Evolutionary conservation across 495 filamentous ascomycete genomes (phyloP).

Genomic region (Aspergillus coremiiformis): DNA sequence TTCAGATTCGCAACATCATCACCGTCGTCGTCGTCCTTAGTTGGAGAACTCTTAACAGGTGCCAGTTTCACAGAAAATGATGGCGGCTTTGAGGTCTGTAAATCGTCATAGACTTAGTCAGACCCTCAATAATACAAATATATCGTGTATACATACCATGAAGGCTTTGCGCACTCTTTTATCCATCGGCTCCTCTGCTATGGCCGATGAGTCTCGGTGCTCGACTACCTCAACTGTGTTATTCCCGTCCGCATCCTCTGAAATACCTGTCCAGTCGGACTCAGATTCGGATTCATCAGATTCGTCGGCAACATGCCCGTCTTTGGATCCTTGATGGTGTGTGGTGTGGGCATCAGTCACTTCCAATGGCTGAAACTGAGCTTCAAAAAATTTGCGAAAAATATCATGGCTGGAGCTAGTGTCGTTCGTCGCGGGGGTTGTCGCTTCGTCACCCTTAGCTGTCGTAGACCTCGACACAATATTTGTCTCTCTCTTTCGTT

Average conservation of each 20-base stretch:
- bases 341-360: conserved; percentile 12
- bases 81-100: conserved; percentile 43
- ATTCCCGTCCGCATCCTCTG: conserved; percentile 34
- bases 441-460: conserved; percentile 8
- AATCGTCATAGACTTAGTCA: neutral
- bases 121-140: neutral
- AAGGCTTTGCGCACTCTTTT: conserved; percentile 71
- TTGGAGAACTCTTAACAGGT: conserved; percentile 18
- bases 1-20: conserved; percentile 63
- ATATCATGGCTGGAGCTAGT: conserved; percentile 39
- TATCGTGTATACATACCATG: conserved; percentile 48
- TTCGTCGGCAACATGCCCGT: conserved; percentile 25
- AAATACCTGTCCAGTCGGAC: conserved; percentile 63
- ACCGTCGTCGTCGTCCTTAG: conserved; percentile 36
- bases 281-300: conserved; percentile 17
- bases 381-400: conserved; percentile 79
- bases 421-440: conserved; percentile 10
- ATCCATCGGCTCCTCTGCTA: conserved; percentile 34
- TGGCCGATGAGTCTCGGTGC: conserved; percentile 38
- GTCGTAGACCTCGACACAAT: conserved; percentile 25
- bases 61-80: conserved; percentile 33
- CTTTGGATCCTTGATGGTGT: conserved; percentile 14
- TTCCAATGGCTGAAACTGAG: conserved; percentile 69
- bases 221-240: conserved; percentile 57
- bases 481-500: conserved; percentile 34